Evolutionary conservation across 192 early-diverging fungal genomes (phyloP), one percentile per base, ranked within the genome.

Genomic region (Coemansia sp.): DNA sequence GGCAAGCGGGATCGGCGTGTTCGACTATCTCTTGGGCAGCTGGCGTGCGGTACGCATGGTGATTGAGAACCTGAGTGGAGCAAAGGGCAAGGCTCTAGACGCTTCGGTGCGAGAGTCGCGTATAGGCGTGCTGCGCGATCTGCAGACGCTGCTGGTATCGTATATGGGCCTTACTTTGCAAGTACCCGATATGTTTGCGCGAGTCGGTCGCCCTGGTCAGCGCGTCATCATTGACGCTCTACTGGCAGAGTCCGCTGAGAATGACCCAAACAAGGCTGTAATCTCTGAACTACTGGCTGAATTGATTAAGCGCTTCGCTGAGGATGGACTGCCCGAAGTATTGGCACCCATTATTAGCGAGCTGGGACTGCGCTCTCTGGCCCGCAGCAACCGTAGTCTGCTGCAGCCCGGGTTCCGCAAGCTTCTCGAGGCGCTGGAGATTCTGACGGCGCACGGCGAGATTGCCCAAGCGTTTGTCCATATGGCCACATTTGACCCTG

Each of bases 121-220:
- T 5, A 46, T 91, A 5, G 63, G 60, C 10, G 84, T 85, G 6
- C 57, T 99, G 64, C 80, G 88, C 39, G 69, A 77, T 15, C 77
- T 87, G 10, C 85, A 87, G 48, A 77, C 41, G 0, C 62, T 98
- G 55, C 66, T 97, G 19, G 84, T 97, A 2, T 94, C 90, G 57
- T 99, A 98, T 73, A 86, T 87, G 57, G 93, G 92, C 5, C 81
- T 96, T 32, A 83, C 92, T 44, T 67, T 98, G 37, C 94, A 92
- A 55, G 87, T 94, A 65, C 91, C 92, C n/a, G 94, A 93, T 25
- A 93, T 93, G 89, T 97, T 96, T 67, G 88, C 95, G 25, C 94
- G 94, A 67, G 57, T 79, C 53, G 58, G 74, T 0, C 64, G 66
- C 7, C 66, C 61, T 0, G 76, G 72, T 2, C 72, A 66, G 34